phyloP scores from a whole-genome alignment of 768 basidiomycete genomes.

The Leccinum uliginosum region DNA sequence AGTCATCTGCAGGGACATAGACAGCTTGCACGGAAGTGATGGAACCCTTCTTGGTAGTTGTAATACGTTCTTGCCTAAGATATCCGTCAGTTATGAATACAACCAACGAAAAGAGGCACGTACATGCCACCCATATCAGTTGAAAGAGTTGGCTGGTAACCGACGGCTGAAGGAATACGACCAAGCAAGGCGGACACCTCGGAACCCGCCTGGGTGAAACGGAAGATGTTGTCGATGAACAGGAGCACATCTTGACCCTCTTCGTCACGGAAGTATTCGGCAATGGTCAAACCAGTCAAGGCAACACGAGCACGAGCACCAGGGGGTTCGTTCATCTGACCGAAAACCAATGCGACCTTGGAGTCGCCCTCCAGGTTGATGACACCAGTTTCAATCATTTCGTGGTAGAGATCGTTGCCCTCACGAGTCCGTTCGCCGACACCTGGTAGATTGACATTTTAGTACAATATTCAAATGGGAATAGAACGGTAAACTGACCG shows the following conservation, averaged over 20 bases:
- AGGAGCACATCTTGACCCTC: constrained; percentile 99
- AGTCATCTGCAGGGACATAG: constrained; percentile 99
- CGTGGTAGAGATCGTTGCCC: constrained; percentile 98
- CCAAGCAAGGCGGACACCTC: constrained; percentile 99
- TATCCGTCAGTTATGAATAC: constrained; percentile 4
- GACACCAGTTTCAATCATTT: constrained; percentile 99
- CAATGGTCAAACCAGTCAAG: constrained; percentile 97
- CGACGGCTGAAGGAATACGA: constrained; percentile 99
- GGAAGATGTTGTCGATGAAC: constrained; percentile 99
- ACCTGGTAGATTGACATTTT: constrained; percentile 45
- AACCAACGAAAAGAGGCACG: constrained; percentile 26
- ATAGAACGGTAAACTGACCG: constrained; percentile 43
- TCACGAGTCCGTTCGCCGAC: constrained; percentile 99
- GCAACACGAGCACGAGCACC: constrained; percentile 99
- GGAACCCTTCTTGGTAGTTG: constrained; percentile 99
- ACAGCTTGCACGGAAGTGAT: constrained; percentile 99
- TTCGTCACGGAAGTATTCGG: constrained; percentile 99
- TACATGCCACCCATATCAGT: constrained; percentile 99
- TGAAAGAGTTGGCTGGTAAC: constrained; percentile 99
- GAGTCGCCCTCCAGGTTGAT: constrained; percentile 99
- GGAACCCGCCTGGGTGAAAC: constrained; percentile 99
- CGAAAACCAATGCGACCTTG: constrained; percentile 99
- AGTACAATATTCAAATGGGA: background rate
- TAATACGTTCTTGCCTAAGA: constrained; percentile 96
- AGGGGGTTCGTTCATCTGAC: constrained; percentile 99